Base-by-base conservation (phyloP, 495 filamentous ascomycete species). In the Xylaria castorea region DNA sequence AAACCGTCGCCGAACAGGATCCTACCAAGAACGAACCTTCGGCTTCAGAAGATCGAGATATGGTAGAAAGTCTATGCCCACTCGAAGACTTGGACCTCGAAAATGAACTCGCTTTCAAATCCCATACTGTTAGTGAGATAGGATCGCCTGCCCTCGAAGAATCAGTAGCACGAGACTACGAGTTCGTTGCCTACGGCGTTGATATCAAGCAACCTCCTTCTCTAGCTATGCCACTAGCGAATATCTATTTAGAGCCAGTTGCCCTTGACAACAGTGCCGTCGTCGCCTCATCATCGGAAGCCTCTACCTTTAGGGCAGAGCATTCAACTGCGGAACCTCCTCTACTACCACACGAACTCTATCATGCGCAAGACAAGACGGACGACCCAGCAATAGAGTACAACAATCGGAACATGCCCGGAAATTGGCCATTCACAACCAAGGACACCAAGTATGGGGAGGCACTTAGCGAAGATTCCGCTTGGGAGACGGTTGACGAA, bases 401-500 rank as follows among this genome's bases (percentile, higher is more conserved):
- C 50, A 22, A 12, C 5, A n/a, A n/a, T 18, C 50, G 2, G n/a
- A 27, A 5, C 1, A 20, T 20, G 42, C 32, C 11, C 11, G 34
- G 32, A 42, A 57, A 68, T 22, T 36, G 32, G 50, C 36, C n/a
- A 7, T 68, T 44, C 16, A 5, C 11, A 57, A 27, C n/a, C n/a
- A 44, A 12, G 36, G 36, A 44, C 1, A n/a, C 36, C 30, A 36
- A 44, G 16, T 30, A 36, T 44, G n/a, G 14, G 4, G 34, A 68
- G 16, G 22, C 30, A 34, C 50, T 12, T 5, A 51, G 9, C 48
- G 66, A 68, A 6, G 32, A 22, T 20, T 68, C 50, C 22, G 48
- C 66, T 20, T 68, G 66, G 66, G 66, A 68, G 48, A 68, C 66
- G 3, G 50, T 57, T 68, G 36, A 55, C 36, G 66, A 68, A 40